A percentile compares a stretch with the other conserved stretches of the same genome.
phyloP scores from a whole-genome alignment of 2,329 filamentous ascomycete species.

The Sarocladium kiliense region DNA sequence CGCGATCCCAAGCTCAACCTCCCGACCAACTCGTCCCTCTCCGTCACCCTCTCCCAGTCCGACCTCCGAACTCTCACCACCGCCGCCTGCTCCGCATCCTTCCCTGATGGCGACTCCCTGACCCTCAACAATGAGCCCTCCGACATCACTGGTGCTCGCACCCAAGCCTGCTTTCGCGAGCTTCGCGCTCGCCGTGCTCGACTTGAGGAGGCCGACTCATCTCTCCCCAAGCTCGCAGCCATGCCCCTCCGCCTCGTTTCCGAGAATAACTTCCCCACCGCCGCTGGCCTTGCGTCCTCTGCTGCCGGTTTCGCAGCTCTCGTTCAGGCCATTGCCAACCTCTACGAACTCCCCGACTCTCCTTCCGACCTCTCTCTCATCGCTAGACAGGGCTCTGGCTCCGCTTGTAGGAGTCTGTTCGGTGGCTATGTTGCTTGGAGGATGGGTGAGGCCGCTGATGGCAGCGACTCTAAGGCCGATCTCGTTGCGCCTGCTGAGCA shows the following conservation, averaged over 20 bases:
- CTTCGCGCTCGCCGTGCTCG: constrained; percentile 71
- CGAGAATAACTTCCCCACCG: constrained; percentile 98
- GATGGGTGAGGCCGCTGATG: constrained; percentile 69
- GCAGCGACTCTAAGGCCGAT: constrained; percentile 81
- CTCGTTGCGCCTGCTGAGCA: constrained; percentile 83
- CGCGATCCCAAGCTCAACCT: constrained; percentile 90
- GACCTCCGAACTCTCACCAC: constrained; percentile 96
- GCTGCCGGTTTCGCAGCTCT: constrained; percentile 66
- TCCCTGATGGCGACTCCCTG: constrained; percentile 60
- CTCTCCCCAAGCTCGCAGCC: constrained; percentile 75
- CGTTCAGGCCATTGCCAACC: constrained; percentile 81
- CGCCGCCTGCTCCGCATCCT: constrained; percentile 77
- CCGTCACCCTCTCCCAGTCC: constrained; percentile 89
- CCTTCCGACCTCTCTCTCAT: constrained; percentile 82
- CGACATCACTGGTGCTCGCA: constrained; percentile 81
- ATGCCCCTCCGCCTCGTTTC: constrained; percentile 81
- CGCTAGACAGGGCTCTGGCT: constrained; percentile 89
- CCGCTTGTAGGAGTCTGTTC: constrained; percentile 87
- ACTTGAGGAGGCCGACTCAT: constrained; percentile 66
- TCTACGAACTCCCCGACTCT: constrained; percentile 79
- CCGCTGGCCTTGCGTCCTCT: constrained; percentile 76
- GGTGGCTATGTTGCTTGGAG: constrained; percentile 97
- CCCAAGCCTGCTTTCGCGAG: constrained; percentile 89
- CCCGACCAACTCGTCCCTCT: constrained; percentile 95
- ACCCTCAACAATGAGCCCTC: constrained; percentile 79